Percentiles rank a stretch among this genome's conserved stretches.
Conservation (phyloP, 306 rosid genomes). For the cucumber (Cucumis sativus) region DNA sequence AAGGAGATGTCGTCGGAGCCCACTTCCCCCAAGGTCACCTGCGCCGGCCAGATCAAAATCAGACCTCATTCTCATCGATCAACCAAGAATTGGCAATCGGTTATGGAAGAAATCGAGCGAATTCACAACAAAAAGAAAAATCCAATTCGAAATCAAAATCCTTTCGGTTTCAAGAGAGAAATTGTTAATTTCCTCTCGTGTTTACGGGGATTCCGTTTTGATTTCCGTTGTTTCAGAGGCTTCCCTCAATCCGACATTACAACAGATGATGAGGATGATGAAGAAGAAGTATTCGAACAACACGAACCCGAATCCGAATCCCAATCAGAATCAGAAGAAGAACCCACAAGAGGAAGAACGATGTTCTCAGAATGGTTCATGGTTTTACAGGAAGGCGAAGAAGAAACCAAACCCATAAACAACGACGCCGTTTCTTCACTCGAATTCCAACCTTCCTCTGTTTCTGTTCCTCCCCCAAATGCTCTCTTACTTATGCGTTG, state of each 20-base stretch:
- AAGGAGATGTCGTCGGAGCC: slow-evolving; percentile 61
- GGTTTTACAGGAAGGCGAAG: slow-evolving; percentile 46
- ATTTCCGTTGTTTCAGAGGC: slow-evolving; percentile 62
- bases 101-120: slow-evolving; percentile 93
- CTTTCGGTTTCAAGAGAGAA: slow-evolving; percentile 68
- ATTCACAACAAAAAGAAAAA: slow-evolving; percentile 46
- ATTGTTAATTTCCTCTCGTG: slow-evolving; percentile 75
- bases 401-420: slow-evolving; percentile 17
- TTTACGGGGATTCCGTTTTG: slow-evolving; percentile 49
- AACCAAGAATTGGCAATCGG: slow-evolving; percentile 78
- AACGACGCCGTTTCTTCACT: neutral
- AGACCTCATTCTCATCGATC: slow-evolving; percentile 33
- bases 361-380: slow-evolving; percentile 81
- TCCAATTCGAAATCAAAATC: neutral
- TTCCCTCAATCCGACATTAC: slow-evolving; percentile 36
- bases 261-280: slow-evolving; percentile 34
- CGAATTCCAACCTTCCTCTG: slow-evolving; percentile 4
- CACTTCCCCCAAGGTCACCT: slow-evolving; percentile 85
- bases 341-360: slow-evolving; percentile 12
- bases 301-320: slow-evolving; percentile 4
- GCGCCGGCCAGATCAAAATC: slow-evolving; percentile 90
- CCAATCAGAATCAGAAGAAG: neutral
- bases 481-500: slow-evolving; percentile 87
- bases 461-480: slow-evolving; percentile 55
- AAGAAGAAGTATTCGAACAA: slow-evolving; percentile 13